Evolutionary conservation across 2,329 filamentous ascomycete species (phyloP), one percentile per base, ranked within the genome.

Genomic region (Stachybotrys echinatus): DNA sequence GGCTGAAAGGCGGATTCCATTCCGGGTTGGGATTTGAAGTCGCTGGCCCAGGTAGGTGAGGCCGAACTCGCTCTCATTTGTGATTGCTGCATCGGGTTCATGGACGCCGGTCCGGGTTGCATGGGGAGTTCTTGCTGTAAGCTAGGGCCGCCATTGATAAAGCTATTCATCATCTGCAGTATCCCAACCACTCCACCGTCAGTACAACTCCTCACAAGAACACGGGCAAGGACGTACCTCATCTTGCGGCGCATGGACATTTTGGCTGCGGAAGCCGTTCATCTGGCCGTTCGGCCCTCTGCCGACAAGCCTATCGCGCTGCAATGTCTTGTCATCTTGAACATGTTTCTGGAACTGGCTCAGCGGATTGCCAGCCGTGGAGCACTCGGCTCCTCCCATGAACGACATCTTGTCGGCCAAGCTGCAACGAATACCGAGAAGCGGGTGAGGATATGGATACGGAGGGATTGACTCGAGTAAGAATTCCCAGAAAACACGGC

Each of bases 321-420:
- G 94, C 51, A 97, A 76, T 51, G 89, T 94, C 73, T 92, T 95
- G 75, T 99, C 94, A 79, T 95, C 90, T 65, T 95, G 89, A 50
- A 94, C 89, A 70, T 96, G 92, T 72, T 99, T 99, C 56, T 92
- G 90, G 69, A 99, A 95, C 76, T 97, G 94, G 66, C 89, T 92
- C 62, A 99, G 84, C 51, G 95, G 94, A 71, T 99, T 99, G 64
- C 87, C 90, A 57, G 89, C 91, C 54, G 94, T 95, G 50, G 92
- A 97, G 79, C 94, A 99, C 75, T 97, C 94, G 61, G 92, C 88
- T 61, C 92, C 92, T 72, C 90, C 89, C 62, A 97, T 81, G 70
- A 99, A 97, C 49, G 92, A 96, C 92, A 99, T 97, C 58, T 54
- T 75, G 61, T 48, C 52, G 52, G 45, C 3, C 7, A 20, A 34